Evolutionary conservation across 768 basidiomycete genomes (phyloP), one percentile per base, ranked within the genome.

Genomic region (Gloeopeniophorella convolvens): DNA sequence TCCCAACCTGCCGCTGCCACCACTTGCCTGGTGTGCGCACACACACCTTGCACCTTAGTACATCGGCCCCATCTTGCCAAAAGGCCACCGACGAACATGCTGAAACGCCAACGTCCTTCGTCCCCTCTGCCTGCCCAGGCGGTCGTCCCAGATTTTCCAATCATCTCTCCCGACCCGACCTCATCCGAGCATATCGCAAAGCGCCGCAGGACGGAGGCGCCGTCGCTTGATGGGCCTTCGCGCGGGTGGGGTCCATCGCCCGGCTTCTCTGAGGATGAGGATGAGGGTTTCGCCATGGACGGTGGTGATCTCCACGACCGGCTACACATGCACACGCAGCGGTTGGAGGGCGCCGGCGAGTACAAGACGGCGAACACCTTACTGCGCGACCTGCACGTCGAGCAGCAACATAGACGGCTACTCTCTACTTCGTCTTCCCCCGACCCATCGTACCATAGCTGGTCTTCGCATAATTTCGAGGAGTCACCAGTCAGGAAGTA

Each of bases 381-480:
- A 56, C 76, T 90, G 31, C 79, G 83, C 49, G 80, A 88, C 59
- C 63, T 89, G 44, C 87, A 89, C 58, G 72, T 78, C 32, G 71
- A 82, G 20, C 74, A 84, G 56, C 78, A 83, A 46, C 82, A 85
- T 59, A 74, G 85, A 42, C 67, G 79, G 28, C 50, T 80, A 21
- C 79, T 70, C 31, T 54, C 56, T 12, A n/a, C 56, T 23, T 42
- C 48, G 28, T 33, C 33, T n/a, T 39, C 52, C 18, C 30, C 20
- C 30, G 23, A 28, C 26, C 18, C 55, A 49, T 44, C 45, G 12
- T 30, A 27, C 21, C 39, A 36, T 15, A 30, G 20, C 44, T 45
- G 44, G 35, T 12, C 46, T 23, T 27, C 30, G 9, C 24, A 18
- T 1, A 20, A 28, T 7, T 23, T 16, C n/a, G 27, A 28, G 32